Conservation (phyloP, 169 alveolate species). For the Eimeria praecox region DNA sequence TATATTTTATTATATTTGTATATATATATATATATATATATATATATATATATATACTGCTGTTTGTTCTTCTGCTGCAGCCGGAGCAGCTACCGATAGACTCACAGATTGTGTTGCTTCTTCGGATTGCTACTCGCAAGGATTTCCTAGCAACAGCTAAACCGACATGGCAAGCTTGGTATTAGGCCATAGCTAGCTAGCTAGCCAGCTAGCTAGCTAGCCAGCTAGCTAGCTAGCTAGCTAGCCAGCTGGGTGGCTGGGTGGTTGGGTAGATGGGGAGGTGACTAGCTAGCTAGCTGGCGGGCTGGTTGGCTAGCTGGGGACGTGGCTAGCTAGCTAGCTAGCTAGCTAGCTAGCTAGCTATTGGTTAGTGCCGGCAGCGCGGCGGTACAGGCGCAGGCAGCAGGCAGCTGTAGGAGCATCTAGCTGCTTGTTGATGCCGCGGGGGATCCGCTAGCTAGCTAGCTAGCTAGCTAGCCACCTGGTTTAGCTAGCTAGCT, state of each 20-base stretch:
- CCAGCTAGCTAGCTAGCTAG: background rate
- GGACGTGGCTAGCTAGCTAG: too few species aligned
- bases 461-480: background rate
- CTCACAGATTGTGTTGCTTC: slow-evolving; percentile 67
- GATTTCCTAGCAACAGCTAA: slow-evolving; percentile 73
- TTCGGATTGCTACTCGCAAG: slow-evolving; percentile 67
- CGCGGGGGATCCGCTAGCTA: too few species aligned
- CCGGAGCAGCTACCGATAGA: slow-evolving; percentile 63
- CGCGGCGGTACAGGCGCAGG: too few species aligned
- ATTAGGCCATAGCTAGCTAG: slow-evolving; percentile 11
- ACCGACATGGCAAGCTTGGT: slow-evolving; percentile 83
- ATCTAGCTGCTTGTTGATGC: background rate
- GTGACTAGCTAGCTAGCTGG: too few species aligned
- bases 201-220: background rate
- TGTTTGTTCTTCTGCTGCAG: slow-evolving; percentile 26
- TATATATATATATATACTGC: too few species aligned
- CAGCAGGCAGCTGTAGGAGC: background rate
- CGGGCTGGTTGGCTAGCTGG: too few species aligned
- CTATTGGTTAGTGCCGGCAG: too few species aligned
- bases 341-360: too few species aligned
- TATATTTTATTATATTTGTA: too few species aligned
- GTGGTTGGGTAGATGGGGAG: too few species aligned
- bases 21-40: too few species aligned
- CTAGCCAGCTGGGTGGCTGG: too few species aligned
- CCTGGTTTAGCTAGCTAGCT: background rate